These are phyloP conservation scores for Erodium trifolium DNA, from an alignment of 441 rosid genomes.

Conservation along the genomic window DNA sequence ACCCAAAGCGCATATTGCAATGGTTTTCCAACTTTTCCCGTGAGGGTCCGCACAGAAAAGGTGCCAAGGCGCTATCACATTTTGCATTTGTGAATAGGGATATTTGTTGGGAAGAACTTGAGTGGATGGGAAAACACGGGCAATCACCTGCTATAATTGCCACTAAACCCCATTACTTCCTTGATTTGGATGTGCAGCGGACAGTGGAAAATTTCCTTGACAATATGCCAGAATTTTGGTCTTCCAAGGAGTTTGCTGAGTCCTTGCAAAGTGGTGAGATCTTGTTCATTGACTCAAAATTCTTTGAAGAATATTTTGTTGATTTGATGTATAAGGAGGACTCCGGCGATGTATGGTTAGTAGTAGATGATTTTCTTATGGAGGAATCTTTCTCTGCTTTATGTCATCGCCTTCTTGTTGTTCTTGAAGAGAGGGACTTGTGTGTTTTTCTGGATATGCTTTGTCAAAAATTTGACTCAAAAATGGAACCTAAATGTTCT, in stretches of 20 bases:
- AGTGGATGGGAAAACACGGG: constrained; percentile 93
- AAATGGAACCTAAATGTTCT: constrained; percentile 24
- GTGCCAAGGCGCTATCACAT: constrained; percentile 78
- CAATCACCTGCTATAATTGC: constrained; percentile 95
- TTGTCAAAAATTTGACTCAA: constrained; percentile 25
- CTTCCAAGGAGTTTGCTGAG: constrained; percentile 69
- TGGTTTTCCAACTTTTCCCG: constrained; percentile 71
- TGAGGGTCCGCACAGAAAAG: constrained; percentile 57
- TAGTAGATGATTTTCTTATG: constrained; percentile 50
- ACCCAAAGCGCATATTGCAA: constrained; percentile 40
- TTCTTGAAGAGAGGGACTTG: constrained; percentile 54
- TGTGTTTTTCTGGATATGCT: constrained; percentile 43
- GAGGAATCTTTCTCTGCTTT: constrained; percentile 54
- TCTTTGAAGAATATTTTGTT: constrained; percentile 50
- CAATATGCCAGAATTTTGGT: constrained; percentile 89
- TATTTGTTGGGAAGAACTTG: constrained; percentile 92
- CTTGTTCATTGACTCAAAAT: constrained; percentile 47
- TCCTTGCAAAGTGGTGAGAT: constrained; percentile 70
- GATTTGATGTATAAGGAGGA: constrained; percentile 66
- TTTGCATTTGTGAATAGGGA: constrained; percentile 80
- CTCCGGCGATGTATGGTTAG: constrained; percentile 57
- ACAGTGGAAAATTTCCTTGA: constrained; percentile 70
- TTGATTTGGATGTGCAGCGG: constrained; percentile 62
- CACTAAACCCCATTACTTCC: constrained; percentile 88
- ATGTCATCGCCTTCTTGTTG: constrained; percentile 59